Base-by-base conservation (phyloP, 305 asterid species). In the Petunia hybrid region DNA sequence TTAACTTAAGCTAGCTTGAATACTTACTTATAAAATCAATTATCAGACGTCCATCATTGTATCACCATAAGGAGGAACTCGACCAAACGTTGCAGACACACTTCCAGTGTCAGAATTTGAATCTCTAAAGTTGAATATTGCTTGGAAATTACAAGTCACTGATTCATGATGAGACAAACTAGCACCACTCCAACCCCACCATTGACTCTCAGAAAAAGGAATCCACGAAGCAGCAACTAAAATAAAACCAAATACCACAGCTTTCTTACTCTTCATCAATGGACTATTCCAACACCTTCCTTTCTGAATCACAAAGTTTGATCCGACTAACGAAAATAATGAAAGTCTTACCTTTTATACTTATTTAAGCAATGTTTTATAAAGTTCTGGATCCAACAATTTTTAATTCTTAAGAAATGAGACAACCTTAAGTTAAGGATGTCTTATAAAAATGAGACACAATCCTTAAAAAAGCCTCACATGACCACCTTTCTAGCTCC, bases 71-170 rank as follows among this genome's bases (percentile, higher is more conserved):
- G 86, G 86, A 2, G 64, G 64, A 56, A 5, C 2, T 5, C 78
- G 81, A 6, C 62, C 40, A 46, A 83, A 81, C 1, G 84, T 51
- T 22, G 83, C 87, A 14, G 88, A 79, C 9, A 70, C 80, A 6
- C 81, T 73, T 46, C 89, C 90, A 1, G 90, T 82, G 63, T 87
- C 90, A 5, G 90, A 82, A 62, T 84, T 85, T 7, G 90, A 87
- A 66, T 87, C 90, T 2, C 90, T 89, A 12, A 87, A 87, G 73
- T 80, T 87, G 82, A 83, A 87, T 38, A 87, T 77, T 8, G 75
- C 83, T n/a, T 82, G 87, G 56, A 80, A 82, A 16, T 70, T 36
- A 40, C 86, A 78, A 43, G 45, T 63, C 63, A 60, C 16, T 14
- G 78, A 56, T n/a, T 12, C 40, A 8, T n/a, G 39, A 53, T 61